phyloP scores from a whole-genome alignment of 129 eudicot genomes.

The Calendula officinalis region DNA sequence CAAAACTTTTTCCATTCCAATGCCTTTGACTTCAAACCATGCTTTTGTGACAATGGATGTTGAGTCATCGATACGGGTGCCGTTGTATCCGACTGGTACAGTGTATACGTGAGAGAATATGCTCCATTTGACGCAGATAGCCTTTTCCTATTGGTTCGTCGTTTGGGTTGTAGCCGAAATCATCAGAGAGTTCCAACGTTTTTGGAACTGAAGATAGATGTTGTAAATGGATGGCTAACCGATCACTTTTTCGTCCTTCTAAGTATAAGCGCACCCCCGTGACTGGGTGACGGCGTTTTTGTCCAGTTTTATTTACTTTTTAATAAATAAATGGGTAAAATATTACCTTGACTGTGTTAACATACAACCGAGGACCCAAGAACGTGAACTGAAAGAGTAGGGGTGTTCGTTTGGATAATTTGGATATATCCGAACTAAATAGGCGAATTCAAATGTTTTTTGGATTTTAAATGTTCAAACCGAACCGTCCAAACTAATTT shows the following conservation, averaged over 20 bases:
- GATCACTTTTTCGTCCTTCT: slow-evolving; percentile 89
- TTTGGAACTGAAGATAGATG: slow-evolving; percentile 81
- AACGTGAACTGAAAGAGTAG: slow-evolving; percentile 75
- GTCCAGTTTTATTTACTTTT: too few relatives aligned
- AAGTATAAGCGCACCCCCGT: slow-evolving; percentile 88
- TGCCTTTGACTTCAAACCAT: slow-evolving; percentile 85
- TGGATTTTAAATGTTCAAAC: too few relatives aligned
- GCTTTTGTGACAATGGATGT: slow-evolving; percentile 91
- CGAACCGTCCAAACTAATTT: too few relatives aligned
- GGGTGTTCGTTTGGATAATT: too few relatives aligned
- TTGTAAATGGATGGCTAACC: slow-evolving; percentile 88
- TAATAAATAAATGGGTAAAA: slow-evolving; percentile 44
- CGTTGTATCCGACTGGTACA: slow-evolving; percentile 69
- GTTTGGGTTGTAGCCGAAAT: slow-evolving; percentile 47
- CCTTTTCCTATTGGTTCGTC: slow-evolving; percentile 57
- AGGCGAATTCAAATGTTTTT: too few relatives aligned
- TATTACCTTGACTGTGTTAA: slow-evolving; percentile 78
- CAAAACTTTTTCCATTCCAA: slow-evolving; percentile 80
- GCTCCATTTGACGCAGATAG: slow-evolving; percentile 77
- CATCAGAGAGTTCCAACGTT: slow-evolving; percentile 57
- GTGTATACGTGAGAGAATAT: slow-evolving; percentile 93
- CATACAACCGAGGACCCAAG: slow-evolving; percentile 87
- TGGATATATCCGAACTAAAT: too few relatives aligned
- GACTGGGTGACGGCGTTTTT: too few relatives aligned
- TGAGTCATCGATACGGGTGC: slow-evolving; percentile 62